Conservation (phyloP, 495 filamentous ascomycete species). For the Aspergillus mulundensis region DNA sequence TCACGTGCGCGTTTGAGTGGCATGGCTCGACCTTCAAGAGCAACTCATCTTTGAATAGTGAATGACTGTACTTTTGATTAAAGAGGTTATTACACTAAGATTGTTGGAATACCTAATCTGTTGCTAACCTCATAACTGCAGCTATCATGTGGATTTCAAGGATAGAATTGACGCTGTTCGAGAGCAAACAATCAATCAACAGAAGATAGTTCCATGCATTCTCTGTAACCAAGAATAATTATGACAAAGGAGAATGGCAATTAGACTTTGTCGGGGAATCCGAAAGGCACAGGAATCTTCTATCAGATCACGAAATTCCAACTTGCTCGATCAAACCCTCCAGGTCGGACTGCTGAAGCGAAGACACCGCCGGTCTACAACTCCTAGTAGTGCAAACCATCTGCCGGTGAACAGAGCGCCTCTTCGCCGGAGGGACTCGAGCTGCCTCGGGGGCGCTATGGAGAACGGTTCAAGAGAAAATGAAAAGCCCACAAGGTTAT, state of each 20-base stretch:
- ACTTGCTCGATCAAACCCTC: slow-evolving; percentile 21
- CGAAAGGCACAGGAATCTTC: slow-evolving; percentile 29
- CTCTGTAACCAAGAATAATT: slow-evolving; percentile 32
- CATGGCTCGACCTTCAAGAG: background rate
- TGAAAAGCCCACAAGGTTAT: slow-evolving; percentile 47
- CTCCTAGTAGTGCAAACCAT: slow-evolving; percentile 15
- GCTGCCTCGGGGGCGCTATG: slow-evolving; percentile 24
- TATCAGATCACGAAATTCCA: slow-evolving; percentile 32
- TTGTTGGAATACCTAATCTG: background rate
- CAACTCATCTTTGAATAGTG: background rate
- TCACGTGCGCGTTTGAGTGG: slow-evolving; percentile 4
- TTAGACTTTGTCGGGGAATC: slow-evolving; percentile 28
- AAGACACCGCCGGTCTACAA: slow-evolving; percentile 21
- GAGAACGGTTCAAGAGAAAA: slow-evolving; percentile 29
- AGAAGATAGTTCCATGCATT: slow-evolving; percentile 35
- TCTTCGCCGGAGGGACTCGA: slow-evolving; percentile 20
- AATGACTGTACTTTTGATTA: background rate
- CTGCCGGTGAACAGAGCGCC: slow-evolving; percentile 16
- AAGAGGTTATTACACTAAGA: too few relatives aligned
- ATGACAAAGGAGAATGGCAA: slow-evolving; percentile 16
- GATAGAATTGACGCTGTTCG: background rate
- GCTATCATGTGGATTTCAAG: background rate
- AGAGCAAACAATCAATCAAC: slow-evolving; percentile 10
- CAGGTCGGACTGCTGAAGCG: slow-evolving; percentile 16
- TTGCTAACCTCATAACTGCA: background rate